phyloP scores from a whole-genome alignment of 306 rosid genomes.

The Dryas octopetala region DNA sequence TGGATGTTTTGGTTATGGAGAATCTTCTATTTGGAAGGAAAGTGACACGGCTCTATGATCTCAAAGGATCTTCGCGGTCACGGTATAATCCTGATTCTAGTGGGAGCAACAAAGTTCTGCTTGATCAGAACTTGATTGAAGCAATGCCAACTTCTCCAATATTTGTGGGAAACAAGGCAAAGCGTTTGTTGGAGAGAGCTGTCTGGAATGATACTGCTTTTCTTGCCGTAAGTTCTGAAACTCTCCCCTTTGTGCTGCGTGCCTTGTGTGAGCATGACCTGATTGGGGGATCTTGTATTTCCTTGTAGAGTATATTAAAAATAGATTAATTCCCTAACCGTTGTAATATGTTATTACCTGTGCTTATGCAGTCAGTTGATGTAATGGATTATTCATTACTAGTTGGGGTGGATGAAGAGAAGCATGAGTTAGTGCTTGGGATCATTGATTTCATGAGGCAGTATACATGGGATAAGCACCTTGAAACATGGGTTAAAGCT shows the following conservation, averaged over 20 bases:
- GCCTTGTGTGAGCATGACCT: neutral
- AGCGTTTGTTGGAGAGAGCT: conserved; percentile 83
- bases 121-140: conserved; percentile 94
- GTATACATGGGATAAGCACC: conserved; percentile 99
- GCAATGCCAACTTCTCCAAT: conserved; percentile 99
- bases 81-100: conserved; percentile 80
- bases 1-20: conserved; percentile 96
- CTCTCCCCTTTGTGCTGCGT: neutral
- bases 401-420: conserved; percentile 94
- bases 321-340: conserved; percentile 3
- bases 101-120: conserved; percentile 83
- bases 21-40: conserved; percentile 81
- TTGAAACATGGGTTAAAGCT: conserved; percentile 97
- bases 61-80: conserved; percentile 88
- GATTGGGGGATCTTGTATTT: neutral
- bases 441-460: conserved; percentile 98
- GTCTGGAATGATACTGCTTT: conserved; percentile 97
- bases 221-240: conserved; percentile 74
- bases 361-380: conserved; percentile 69
- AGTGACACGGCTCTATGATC: conserved; percentile 82
- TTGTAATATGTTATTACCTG: conserved; percentile 14
- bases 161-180: conserved; percentile 90
- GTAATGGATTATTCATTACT: conserved; percentile 97
- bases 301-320: neutral
- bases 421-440: conserved; percentile 87